phyloP scores from a whole-genome alignment of 768 basidiomycete species.

The Lactarius sp. region DNA sequence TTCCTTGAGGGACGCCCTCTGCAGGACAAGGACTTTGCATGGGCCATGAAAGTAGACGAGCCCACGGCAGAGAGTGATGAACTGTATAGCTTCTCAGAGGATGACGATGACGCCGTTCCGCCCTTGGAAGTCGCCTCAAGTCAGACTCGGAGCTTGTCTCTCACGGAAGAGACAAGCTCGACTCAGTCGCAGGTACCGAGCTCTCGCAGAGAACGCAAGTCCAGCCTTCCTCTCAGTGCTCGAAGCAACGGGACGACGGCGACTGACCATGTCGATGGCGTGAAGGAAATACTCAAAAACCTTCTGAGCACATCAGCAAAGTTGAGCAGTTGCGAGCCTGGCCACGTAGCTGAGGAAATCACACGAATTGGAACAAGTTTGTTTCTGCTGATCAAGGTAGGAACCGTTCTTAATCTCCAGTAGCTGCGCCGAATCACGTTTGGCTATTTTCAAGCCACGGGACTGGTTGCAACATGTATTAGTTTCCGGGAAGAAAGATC shows the following conservation, averaged over 20 bases:
- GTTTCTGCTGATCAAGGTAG: conserved; percentile 74
- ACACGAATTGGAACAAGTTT: conserved; percentile 64
- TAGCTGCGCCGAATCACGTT: conserved; percentile 19
- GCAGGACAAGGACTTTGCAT: conserved; percentile 62
- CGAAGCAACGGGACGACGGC: conserved; percentile 24
- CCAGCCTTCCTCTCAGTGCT: conserved; percentile 54
- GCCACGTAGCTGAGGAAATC: conserved; percentile 80
- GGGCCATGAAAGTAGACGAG: conserved; percentile 68
- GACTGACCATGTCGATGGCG: conserved; percentile 13
- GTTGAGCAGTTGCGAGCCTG: conserved; percentile 51
- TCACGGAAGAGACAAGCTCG: conserved; percentile 6
- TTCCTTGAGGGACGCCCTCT: conserved; percentile 69
- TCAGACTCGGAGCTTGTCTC: conserved; percentile 18
- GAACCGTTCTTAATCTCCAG: conserved; percentile 23
- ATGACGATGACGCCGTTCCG: conserved; percentile 41
- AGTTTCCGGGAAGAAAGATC: conserved; percentile 59
- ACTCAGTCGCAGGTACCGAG: conserved; percentile 19
- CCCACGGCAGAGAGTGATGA: conserved; percentile 60
- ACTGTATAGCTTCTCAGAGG: conserved; percentile 48
- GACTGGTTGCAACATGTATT: conserved; percentile 83
- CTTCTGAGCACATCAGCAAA: conserved; percentile 55
- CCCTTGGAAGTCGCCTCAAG: conserved; percentile 28
- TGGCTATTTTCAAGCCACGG: conserved; percentile 52
- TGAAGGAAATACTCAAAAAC: conserved; percentile 59
- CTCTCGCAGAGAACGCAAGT: conserved; percentile 55